These are phyloP conservation scores for Leccinum arenicola DNA, from an alignment of 768 basidiomycete genomes.

Conservation along the genomic window DNA sequence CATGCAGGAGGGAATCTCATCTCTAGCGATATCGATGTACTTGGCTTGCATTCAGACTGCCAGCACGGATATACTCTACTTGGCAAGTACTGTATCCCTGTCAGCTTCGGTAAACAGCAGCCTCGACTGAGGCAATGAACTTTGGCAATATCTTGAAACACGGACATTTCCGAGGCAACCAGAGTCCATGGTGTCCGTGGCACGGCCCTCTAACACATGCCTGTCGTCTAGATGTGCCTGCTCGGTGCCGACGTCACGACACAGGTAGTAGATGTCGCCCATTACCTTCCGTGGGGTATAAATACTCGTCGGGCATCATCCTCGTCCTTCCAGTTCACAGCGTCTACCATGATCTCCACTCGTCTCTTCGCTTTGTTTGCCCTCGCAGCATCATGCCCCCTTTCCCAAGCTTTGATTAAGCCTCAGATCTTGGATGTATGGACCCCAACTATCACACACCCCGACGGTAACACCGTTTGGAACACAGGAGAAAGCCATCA, in stretches of 20 bases:
- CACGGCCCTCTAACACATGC: not conserved
- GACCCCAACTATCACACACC: constrained; percentile 24
- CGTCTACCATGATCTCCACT: constrained; percentile 2
- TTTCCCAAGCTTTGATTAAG: not conserved
- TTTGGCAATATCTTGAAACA: not conserved
- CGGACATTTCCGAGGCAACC: not conserved
- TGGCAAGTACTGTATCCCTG: not conserved
- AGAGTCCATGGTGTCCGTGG: not conserved
- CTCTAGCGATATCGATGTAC: not conserved
- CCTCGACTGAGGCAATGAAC: not conserved
- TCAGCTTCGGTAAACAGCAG: not conserved
- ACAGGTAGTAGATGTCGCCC: not conserved
- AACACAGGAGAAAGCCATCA: constrained; percentile 9
- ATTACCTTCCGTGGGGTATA: not conserved
- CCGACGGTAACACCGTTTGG: constrained; percentile 25
- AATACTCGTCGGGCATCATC: not conserved
- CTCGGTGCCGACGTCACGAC: not conserved
- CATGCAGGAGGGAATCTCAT: not conserved
- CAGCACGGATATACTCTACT: not conserved
- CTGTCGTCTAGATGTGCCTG: not conserved
- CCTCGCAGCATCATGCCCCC: constrained; percentile 11
- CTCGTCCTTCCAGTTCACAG: not conserved
- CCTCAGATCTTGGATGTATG: constrained; percentile 22
- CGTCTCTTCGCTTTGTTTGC: constrained; percentile 8
- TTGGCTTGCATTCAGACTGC: not conserved